Percentiles rank a stretch among this genome's conserved stretches.
Evolutionary conservation across 2,329 filamentous ascomycete species (phyloP).

Genomic region (Fusarium sp.): DNA sequence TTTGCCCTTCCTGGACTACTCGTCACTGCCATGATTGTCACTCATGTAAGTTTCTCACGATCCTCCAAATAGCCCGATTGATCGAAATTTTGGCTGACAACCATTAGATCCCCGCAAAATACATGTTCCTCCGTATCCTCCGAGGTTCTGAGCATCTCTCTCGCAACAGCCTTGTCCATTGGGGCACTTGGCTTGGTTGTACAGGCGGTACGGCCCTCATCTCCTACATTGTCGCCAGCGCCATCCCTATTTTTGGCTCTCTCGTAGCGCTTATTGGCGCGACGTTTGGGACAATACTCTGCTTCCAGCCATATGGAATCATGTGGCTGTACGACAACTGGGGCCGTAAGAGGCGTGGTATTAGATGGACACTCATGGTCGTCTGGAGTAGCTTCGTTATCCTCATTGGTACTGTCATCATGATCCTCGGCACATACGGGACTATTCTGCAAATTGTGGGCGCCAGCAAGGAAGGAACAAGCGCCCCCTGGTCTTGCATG

Average conservation of each 20-base stretch:
- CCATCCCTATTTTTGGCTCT: constrained; percentile 30
- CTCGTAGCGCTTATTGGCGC: constrained; percentile 34
- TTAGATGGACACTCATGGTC: constrained; percentile 14
- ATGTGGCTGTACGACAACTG: constrained; percentile 40
- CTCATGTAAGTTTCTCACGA: constrained; percentile 41
- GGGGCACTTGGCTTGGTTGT: constrained; percentile 46
- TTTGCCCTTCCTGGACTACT: constrained; percentile 50
- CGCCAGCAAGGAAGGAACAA: neutral
- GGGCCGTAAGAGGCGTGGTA: neutral
- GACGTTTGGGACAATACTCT: constrained; percentile 34
- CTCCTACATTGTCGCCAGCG: constrained; percentile 37
- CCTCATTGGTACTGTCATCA: constrained; percentile 20
- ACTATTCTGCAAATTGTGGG: constrained; percentile 17
- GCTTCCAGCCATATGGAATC: constrained; percentile 35
- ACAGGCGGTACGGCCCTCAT: constrained; percentile 16
- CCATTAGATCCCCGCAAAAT: constrained; percentile 42
- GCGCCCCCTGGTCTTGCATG: constrained; percentile 15
- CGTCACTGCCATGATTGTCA: constrained; percentile 45
- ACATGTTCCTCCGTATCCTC: constrained; percentile 48
- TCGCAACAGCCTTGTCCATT: constrained; percentile 45
- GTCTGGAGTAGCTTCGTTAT: constrained; percentile 26
- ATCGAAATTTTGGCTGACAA: neutral
- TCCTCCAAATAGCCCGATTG: neutral
- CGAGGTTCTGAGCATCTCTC: constrained; percentile 47
- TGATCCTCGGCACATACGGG: constrained; percentile 30